These are phyloP conservation scores for Ilex paraguariensis DNA, from an alignment of 305 asterid species.

Conservation along the genomic window DNA sequence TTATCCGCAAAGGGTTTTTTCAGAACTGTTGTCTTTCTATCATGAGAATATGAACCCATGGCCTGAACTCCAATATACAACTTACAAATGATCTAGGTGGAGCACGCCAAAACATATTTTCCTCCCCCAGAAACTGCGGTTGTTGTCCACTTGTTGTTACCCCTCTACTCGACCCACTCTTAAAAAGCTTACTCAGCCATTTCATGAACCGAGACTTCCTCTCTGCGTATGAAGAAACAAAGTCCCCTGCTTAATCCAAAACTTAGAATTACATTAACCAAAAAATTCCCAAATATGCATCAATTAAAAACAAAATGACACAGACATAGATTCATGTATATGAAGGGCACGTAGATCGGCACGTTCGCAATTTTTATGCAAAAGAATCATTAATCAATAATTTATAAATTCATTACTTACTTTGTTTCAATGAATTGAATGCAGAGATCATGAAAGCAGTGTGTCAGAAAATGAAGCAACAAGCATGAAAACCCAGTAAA, in stretches of 20 bases:
- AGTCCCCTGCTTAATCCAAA: slow-evolving; percentile 48
- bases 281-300: not conserved
- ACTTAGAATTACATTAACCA: slow-evolving; percentile 23
- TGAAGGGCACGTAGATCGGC: too few species aligned
- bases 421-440: too few species aligned
- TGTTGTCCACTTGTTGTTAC: slow-evolving; percentile 35
- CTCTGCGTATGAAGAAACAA: slow-evolving; percentile 64
- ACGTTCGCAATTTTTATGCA: too few species aligned
- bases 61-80: not conserved
- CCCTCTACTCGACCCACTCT: slow-evolving; percentile 46
- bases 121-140: slow-evolving; percentile 76
- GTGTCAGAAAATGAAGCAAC: slow-evolving; percentile 16
- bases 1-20: too few species aligned
- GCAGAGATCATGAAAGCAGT: slow-evolving; percentile 4
- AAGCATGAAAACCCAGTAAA: slow-evolving; percentile 13
- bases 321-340: too few species aligned
- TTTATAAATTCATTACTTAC: too few species aligned
- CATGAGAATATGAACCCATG: too few species aligned
- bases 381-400: too few species aligned
- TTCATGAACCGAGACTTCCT: slow-evolving; percentile 81
- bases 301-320: too few species aligned
- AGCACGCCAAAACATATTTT: slow-evolving; percentile 72
- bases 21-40: too few species aligned
- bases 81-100: slow-evolving; percentile 71
- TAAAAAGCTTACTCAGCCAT: slow-evolving; percentile 78